Base-by-base conservation (phyloP, 2,329 filamentous ascomycete genomes). In the Neonectria coccinea region DNA sequence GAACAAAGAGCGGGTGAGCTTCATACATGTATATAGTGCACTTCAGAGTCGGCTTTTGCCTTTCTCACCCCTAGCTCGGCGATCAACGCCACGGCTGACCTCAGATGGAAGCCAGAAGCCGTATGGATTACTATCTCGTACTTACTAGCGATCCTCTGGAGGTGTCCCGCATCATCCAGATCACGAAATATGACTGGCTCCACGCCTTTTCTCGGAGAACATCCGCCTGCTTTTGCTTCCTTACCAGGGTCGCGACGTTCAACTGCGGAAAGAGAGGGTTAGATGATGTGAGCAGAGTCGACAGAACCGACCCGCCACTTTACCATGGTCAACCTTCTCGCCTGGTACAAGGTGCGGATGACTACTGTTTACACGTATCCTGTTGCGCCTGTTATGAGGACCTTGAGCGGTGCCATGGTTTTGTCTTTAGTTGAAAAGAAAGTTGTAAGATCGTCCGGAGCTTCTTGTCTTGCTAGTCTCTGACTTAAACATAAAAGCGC, bases 241-340 rank as follows among this genome's bases (percentile, higher is more conserved):
- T 44, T 25, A 66, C 64, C 12, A 57, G 50, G 0, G 57, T 53
- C 5, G 64, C 59, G 42, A 66, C 50, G 9, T 41, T 45, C n/a
- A 62, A 14, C 20, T 41, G 25, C 11, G 56, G 44, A 27, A 61
- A 5, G 22, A 54, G 33, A 4, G 31, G 47, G 8, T 50, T 44
- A 4, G 33, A 11, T 2, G 56, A 67, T n/a, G 33, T 1, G 18
- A 67, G 58, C 20, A 68, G 33, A 11, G 64, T 51, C 11, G 56
- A 51, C 18, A 68, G 55, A 8, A 64, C 66, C 16, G 64, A 61
- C 5, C 66, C 64, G 5, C 64, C 64, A 20, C 66, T 62, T n/a
- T 29, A 12, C 8, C 2, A 9, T 36, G 33, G 25, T 25, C 42
- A 42, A 9, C 29, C 9, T 11, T 2, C 48, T 12, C n/a, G 12